Base-by-base conservation (phyloP, 148 eudicot species). In the Cornus kousa region DNA sequence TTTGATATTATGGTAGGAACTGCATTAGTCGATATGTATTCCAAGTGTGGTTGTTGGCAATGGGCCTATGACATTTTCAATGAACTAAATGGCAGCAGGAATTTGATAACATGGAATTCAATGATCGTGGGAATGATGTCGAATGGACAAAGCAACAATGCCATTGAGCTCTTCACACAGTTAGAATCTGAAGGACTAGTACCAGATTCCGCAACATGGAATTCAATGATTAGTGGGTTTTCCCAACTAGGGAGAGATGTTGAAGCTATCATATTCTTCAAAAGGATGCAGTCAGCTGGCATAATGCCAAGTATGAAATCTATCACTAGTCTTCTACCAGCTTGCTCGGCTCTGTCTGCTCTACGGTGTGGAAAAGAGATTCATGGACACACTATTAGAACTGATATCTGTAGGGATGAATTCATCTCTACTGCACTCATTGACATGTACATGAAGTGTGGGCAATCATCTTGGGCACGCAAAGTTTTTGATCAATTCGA, bases 361-460 rank as follows among this genome's bases (percentile, higher is more conserved):
- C 71, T 88, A 76, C 71, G 77, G 35, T 72, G 72, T 43, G 98
- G 98, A 68, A 88, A 87, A 68, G 89, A 92, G 88, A 85, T 91
- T 66, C 98, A 93, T 75, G 90, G 83, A 9, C 80, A 87, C 73
- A 87, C 83, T 65, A 73, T 85, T n/a, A 86, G 91, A 80, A 84
- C 68, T 62, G 78, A 81, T 57, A 74, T 86, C 13, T 70, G 22
- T 69, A 71, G 68, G 14, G 97, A 93, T 74, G 94, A 86, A 62
- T 91, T 87, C 80, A 67, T 91, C 43, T 84, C 84, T 68, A 91
- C 97, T 39, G 82, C 94, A 67, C 85, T 95, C 32, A 88, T 95
- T 55, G 94, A 93, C 81, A 85, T 90, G 90, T 93, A 93, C 86
- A 91, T 91, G 94, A 95, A 90, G 82, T 91, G 91, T 72, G 97